These are phyloP conservation scores for Boletus pseudopeckii DNA, from an alignment of 768 basidiomycete species.

Conservation along the genomic window DNA sequence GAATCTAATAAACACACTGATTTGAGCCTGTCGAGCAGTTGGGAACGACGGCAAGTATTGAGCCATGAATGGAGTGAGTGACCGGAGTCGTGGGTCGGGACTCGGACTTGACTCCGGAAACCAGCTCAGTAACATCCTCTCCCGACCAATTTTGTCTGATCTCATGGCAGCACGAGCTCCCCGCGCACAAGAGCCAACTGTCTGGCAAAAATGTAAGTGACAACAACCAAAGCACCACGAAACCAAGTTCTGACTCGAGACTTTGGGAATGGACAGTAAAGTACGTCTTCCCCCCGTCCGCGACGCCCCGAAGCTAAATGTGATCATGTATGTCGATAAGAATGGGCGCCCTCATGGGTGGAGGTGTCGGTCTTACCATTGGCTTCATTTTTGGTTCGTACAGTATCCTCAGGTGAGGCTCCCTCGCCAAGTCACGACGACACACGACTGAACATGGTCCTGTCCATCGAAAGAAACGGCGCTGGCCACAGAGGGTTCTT, in stretches of 20 bases:
- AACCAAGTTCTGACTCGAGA: conserved; percentile 10
- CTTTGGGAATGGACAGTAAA: conserved; percentile 45
- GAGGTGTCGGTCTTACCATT: conserved; percentile 92
- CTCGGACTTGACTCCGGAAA: conserved; percentile 1
- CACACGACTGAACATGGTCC: conserved; percentile 5
- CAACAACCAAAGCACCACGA: not conserved
- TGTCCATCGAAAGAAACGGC: conserved; percentile 56
- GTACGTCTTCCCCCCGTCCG: conserved; percentile 36
- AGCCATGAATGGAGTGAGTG: conserved; percentile 7
- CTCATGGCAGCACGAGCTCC: conserved; percentile 34
- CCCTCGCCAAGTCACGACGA: not conserved
- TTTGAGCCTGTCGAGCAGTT: conserved; percentile 79
- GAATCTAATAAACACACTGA: conserved; percentile 52
- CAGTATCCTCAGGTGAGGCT: conserved; percentile 78
- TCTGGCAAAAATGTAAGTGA: conserved; percentile 72
- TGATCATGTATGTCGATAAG: conserved; percentile 37
- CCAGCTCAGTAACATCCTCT: too few relatives aligned
- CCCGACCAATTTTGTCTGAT: not conserved
- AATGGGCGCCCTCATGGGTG: conserved; percentile 92
- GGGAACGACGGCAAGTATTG: conserved; percentile 54
- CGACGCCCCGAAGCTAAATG: conserved; percentile 3
- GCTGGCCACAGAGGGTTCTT: conserved; percentile 88
- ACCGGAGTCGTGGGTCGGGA: not conserved
- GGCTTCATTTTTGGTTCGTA: conserved; percentile 97
- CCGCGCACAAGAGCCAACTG: conserved; percentile 51